Evolutionary conservation across 805 yeast genomes (phyloP), one percentile per base, ranked within the genome.

Genomic region (Wickerhamomyces strasburgensis): DNA sequence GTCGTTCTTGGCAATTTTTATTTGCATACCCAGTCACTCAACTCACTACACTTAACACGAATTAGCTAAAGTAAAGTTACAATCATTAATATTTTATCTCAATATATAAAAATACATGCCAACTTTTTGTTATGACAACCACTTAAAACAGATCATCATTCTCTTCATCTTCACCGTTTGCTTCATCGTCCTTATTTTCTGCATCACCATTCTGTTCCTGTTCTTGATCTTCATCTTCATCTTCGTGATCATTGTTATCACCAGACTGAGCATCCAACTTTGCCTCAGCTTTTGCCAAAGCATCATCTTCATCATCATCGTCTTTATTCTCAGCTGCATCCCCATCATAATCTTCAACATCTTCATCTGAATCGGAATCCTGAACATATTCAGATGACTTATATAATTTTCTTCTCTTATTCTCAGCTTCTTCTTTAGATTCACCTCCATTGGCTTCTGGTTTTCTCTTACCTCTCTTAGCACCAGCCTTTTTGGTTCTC

Each of bases 301-400:
- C 54, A 23, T 38, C 42, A 15, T 47, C 44, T 19, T 27, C 26
- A 8, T 34, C 33, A 5, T 43, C 44, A 17, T 56, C 54, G 26
- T 42, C 50, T 5, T 49, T 57, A 23, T 50, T 47, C 19, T 39
- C 43, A 19, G 42, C 42, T 14, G n/a, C 25, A 21, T 21, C 25
- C 25, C 38, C 48, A 9, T 44, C 44, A 15, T 35, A 46, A 34
- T 52, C 57, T 9, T 42, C 58, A 24, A 51, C 44, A 16, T 58
- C 65, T 31, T 67, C 72, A 46, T 67, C 75, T 50, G 72, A 64
- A 46, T 67, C 75, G 50, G 72, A 64, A 37, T 68, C 73, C 19
- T 60, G 67, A 35, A 68, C 60, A 34, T 60, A 51, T 42, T 67
- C 72, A 14, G 51, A 47, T 5, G 58, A 62, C 51, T 33, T 69